Evolutionary conservation across 2,329 filamentous ascomycete species (phyloP).

Genomic region (Cladosporium sphaerospermum): DNA sequence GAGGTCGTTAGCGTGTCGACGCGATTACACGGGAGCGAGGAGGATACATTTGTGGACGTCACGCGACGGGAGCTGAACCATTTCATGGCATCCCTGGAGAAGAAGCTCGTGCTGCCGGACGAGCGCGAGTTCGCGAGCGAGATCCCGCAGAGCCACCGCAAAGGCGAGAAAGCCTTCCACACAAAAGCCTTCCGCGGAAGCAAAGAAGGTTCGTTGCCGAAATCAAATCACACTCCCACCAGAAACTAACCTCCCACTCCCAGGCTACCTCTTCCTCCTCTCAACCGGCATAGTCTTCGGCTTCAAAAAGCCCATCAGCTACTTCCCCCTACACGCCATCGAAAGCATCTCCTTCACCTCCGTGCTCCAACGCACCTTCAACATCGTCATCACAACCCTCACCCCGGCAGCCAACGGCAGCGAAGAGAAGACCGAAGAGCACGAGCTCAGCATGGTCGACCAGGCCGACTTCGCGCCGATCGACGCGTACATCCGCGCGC

Average conservation of each 20-base stretch:
- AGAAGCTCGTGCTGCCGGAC: conserved; percentile 47
- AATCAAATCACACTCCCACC: no score
- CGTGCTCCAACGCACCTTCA: conserved; percentile 60
- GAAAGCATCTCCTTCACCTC: conserved; percentile 58
- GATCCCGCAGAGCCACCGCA: conserved; percentile 54
- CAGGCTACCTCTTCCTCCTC: conserved; percentile 59
- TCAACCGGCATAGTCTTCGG: conserved; percentile 56
- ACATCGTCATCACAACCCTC: conserved; percentile 48
- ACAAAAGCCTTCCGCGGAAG: conserved; percentile 59
- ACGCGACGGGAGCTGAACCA: conserved; percentile 44
- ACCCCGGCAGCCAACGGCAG: conserved; percentile 3
- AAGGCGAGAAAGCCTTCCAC: conserved; percentile 57
- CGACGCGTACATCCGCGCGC: conserved; percentile 55
- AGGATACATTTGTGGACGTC: conserved; percentile 41
- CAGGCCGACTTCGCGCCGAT: conserved; percentile 58
- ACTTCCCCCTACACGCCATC: conserved; percentile 55
- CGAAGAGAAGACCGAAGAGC: conserved; percentile 38
- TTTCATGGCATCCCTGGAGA: conserved; percentile 39
- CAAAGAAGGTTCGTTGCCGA: conserved; percentile 50
- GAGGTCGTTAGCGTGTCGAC: conserved; percentile 1
- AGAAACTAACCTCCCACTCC: background rate
- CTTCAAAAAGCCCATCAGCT: conserved; percentile 60
- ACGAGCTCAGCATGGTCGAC: conserved; percentile 61
- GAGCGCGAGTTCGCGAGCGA: conserved; percentile 55
- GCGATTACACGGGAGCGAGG: conserved; percentile 27